These are phyloP conservation scores for Diaporthe eres DNA, from an alignment of 2,329 filamentous ascomycete species.

Conservation along the genomic window DNA sequence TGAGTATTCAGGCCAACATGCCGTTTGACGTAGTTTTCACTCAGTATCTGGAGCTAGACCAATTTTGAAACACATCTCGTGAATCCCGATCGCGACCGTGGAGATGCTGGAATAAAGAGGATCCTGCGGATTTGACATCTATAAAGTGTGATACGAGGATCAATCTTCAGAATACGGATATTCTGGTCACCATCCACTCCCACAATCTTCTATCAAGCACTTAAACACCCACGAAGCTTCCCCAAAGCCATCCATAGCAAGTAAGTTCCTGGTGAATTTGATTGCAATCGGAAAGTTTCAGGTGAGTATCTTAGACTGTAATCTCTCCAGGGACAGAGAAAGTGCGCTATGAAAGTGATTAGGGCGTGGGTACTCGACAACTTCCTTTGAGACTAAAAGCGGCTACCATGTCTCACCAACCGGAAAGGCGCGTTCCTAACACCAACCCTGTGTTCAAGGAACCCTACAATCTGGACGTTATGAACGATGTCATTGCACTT, in stretches of 20 bases:
- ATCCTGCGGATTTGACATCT: rapidly evolving
- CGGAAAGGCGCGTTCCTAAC: not conserved
- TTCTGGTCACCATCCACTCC: not conserved
- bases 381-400: not conserved
- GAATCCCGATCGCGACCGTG: no score
- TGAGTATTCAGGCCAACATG: not conserved
- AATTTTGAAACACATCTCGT: not conserved
- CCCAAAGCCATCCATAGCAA: not conserved
- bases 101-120: not conserved
- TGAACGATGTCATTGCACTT: not conserved
- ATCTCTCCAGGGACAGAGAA: not conserved
- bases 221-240: not conserved
- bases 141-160: not conserved
- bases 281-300: not conserved
- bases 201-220: not conserved
- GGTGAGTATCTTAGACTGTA: not conserved
- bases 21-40: not conserved
- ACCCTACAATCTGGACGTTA: not conserved
- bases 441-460: not conserved
- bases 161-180: not conserved
- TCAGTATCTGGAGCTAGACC: not conserved
- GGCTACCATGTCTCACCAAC: not conserved
- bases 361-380: not conserved
- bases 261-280: not conserved
- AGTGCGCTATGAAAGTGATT: not conserved